Conservation (phyloP, 306 rosid genomes). For the Begonia masoniana region DNA sequence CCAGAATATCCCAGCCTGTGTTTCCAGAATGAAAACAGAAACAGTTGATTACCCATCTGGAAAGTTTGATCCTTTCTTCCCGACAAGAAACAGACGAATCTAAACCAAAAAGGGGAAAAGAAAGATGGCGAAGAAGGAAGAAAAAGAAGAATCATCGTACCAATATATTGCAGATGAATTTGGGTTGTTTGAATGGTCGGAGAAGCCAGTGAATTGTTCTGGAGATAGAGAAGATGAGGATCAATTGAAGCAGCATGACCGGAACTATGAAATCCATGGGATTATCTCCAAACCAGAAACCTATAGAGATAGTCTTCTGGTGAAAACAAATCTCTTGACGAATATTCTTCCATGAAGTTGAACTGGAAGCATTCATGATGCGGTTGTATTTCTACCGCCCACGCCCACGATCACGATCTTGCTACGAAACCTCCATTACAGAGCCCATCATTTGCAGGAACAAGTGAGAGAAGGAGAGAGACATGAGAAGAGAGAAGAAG, state of each 20-base stretch:
- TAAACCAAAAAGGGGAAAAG: neutral
- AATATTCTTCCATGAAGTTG: too few relatives aligned
- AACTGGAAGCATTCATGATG: too few relatives aligned
- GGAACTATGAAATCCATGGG: constrained; percentile 29
- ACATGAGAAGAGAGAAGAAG: neutral
- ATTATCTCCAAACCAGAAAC: constrained; percentile 22
- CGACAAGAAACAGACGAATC: too few relatives aligned
- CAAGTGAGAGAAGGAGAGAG: neutral
- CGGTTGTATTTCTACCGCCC: too few relatives aligned
- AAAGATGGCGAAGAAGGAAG: neutral
- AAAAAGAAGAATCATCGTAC: constrained; percentile 8
- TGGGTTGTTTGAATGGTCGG: constrained; percentile 42
- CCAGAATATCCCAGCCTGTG: constrained; percentile 22
- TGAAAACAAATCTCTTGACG: too few relatives aligned
- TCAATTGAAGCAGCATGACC: constrained; percentile 19
- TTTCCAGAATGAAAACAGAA: too few relatives aligned
- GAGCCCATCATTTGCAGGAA: neutral
- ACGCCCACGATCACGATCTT: too few relatives aligned
- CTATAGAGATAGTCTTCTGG: constrained; percentile 8
- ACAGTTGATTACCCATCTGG: too few relatives aligned
- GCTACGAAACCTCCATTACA: too few relatives aligned
- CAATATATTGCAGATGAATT: constrained; percentile 27
- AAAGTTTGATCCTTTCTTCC: too few relatives aligned
- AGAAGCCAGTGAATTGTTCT: constrained; percentile 20
- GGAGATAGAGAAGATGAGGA: neutral